Conservation (phyloP, 2,329 filamentous ascomycete species). For the Phyllosticta capitalensis region DNA sequence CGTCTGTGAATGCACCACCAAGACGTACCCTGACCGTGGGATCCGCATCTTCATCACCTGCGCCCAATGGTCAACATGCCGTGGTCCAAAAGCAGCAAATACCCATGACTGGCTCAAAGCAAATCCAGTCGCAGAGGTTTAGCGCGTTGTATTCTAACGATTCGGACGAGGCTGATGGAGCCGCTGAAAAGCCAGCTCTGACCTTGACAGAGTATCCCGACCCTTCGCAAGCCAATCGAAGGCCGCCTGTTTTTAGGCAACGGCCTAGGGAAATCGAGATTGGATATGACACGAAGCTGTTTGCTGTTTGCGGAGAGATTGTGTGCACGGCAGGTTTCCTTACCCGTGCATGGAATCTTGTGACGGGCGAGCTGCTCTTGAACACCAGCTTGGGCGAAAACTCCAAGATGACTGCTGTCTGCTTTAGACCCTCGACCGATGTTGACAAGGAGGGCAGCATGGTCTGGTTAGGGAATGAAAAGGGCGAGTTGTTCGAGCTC, state of each 20-base stretch:
- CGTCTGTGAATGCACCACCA: conserved; percentile 13
- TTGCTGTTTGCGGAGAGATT: conserved; percentile 81
- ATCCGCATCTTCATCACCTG: neutral
- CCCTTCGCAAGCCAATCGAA: conserved; percentile 70
- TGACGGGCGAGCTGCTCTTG: conserved; percentile 72
- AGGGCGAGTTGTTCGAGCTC: conserved; percentile 81
- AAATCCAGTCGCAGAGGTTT: conserved; percentile 1
- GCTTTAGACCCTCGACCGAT: conserved; percentile 73
- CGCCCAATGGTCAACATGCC: neutral
- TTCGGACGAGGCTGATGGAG: conserved; percentile 40
- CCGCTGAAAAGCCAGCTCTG: conserved; percentile 42
- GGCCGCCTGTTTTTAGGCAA: conserved; percentile 65
- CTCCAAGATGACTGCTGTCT: conserved; percentile 67
- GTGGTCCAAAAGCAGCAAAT: neutral
- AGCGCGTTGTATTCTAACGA: conserved; percentile 24
- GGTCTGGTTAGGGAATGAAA: conserved; percentile 83
- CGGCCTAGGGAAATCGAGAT: conserved; percentile 69
- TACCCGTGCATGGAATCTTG: conserved; percentile 79
- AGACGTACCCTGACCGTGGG: conserved; percentile 15
- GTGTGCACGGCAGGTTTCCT: conserved; percentile 80
- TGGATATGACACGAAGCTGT: conserved; percentile 75
- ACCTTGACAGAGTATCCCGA: conserved; percentile 66
- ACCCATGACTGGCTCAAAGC: neutral
- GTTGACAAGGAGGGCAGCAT: conserved; percentile 71
- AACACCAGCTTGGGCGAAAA: conserved; percentile 60